Conservation (phyloP, 1,284 basidiomycete genomes). For the Vanrija sp. region DNA sequence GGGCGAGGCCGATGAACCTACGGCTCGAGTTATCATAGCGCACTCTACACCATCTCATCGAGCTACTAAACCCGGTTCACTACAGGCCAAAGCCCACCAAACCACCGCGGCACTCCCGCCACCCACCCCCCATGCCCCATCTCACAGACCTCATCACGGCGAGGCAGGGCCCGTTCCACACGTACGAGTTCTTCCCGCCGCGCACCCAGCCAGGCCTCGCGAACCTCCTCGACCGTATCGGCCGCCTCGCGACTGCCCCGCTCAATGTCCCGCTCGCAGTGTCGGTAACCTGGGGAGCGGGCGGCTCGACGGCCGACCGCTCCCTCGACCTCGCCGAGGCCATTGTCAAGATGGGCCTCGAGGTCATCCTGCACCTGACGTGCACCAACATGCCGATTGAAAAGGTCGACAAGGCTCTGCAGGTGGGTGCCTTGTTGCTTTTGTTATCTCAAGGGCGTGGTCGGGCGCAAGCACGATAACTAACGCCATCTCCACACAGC, state of each 20-base stretch:
- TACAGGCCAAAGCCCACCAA: background rate
- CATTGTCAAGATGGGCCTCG: constrained; percentile 54
- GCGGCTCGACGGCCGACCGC: constrained; percentile 85
- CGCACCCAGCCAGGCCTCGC: constrained; percentile 87
- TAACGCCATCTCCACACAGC: constrained; percentile 50
- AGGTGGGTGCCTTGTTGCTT: constrained; percentile 53
- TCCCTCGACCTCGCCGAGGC: constrained; percentile 78
- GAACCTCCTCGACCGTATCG: constrained; percentile 76
- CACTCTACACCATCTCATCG: background rate
- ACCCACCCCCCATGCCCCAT: constrained; percentile 13
- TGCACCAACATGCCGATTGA: constrained; percentile 95
- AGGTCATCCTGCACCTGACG: constrained; percentile 89
- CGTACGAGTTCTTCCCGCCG: constrained; percentile 94
- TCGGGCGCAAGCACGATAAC: background rate
- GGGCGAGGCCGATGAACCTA: no score
- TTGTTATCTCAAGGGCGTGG: background rate
- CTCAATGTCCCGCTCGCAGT: constrained; percentile 63
- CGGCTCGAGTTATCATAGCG: no score
- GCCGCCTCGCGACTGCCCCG: constrained; percentile 60
- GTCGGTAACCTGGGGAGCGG: constrained; percentile 93
- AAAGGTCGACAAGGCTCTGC: constrained; percentile 76
- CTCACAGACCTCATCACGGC: constrained; percentile 9
- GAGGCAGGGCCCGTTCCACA: constrained; percentile 61
- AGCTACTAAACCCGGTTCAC: background rate
- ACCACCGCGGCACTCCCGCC: background rate